These are phyloP conservation scores for Parathielavia appendiculata DNA, from an alignment of 495 filamentous ascomycete genomes.

Conservation along the genomic window DNA sequence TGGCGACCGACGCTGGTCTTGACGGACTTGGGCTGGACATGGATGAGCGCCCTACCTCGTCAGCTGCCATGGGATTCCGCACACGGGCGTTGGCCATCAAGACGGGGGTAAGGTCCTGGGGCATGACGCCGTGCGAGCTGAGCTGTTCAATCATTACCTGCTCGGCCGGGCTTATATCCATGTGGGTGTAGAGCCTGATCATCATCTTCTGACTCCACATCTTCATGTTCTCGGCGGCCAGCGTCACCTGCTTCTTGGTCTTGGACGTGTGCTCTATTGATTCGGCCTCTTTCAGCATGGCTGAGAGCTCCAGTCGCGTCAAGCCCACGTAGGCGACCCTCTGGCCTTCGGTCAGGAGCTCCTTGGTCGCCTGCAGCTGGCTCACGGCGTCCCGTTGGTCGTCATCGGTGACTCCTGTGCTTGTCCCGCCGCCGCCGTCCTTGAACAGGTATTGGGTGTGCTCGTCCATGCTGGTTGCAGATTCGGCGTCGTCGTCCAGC, in stretches of 20 bases:
- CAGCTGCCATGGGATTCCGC: conserved; percentile 78
- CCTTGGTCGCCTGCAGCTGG: conserved; percentile 94
- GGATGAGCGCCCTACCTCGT: conserved; percentile 13
- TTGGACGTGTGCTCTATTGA: conserved; percentile 49
- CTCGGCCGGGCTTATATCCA: conserved; percentile 87
- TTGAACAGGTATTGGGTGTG: conserved; percentile 96
- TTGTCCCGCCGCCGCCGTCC: conserved; percentile 45
- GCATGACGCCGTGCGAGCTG: conserved; percentile 81
- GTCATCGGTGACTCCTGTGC: conserved; percentile 56
- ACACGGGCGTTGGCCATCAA: conserved; percentile 93
- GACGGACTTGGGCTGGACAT: conserved; percentile 19
- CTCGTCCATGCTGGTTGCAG: conserved; percentile 92
- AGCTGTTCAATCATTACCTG: conserved; percentile 99
- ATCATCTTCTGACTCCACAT: conserved; percentile 99
- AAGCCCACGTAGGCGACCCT: conserved; percentile 94
- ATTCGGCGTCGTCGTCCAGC: conserved; percentile 89
- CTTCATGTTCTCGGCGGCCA: conserved; percentile 69
- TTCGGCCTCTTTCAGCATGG: conserved; percentile 66
- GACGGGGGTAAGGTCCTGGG: conserved; percentile 72
- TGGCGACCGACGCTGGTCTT: conserved; percentile 23
- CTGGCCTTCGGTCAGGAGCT: conserved; percentile 90
- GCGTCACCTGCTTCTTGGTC: conserved; percentile 61
- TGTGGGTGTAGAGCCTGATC: conserved; percentile 85
- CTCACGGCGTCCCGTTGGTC: conserved; percentile 75
- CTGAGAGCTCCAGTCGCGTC: conserved; percentile 67